These are phyloP conservation scores for Kernera saxatilis DNA, from an alignment of 345 rosid species.

Conservation along the genomic window DNA sequence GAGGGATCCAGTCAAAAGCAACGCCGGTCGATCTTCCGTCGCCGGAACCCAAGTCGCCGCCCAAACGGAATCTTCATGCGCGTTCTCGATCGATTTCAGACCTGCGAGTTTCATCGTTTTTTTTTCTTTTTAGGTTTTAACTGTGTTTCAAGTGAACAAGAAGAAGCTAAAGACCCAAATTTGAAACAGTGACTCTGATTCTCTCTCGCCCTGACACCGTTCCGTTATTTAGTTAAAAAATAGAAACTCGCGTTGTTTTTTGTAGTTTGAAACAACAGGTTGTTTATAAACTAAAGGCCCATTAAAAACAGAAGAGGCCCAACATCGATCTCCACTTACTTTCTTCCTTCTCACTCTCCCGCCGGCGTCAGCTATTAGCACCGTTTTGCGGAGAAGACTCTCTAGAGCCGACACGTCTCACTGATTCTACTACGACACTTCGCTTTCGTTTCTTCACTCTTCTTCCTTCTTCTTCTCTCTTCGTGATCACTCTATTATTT, in stretches of 20 bases:
- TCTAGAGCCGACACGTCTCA: constrained; percentile 18
- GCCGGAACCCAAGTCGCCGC: constrained; percentile 88
- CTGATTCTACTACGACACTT: constrained; percentile 1
- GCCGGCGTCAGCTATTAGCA: constrained; percentile 25
- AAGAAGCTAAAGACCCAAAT: not conserved
- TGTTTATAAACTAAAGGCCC: constrained; percentile 9
- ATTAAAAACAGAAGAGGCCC: constrained; percentile 6
- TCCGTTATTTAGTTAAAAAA: constrained; percentile 1
- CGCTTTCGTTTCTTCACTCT: not conserved
- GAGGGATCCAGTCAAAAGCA: constrained; percentile 80
- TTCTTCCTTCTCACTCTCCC: constrained; percentile 8
- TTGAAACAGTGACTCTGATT: constrained; percentile 7
- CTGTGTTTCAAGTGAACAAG: constrained; percentile 2
- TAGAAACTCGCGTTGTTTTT: constrained; percentile 3
- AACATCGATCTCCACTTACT: not conserved
- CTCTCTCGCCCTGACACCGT: not conserved
- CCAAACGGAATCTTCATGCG: constrained; percentile 95
- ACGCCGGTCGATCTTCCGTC: constrained; percentile 55
- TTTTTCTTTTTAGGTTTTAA: not conserved
- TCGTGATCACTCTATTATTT: not conserved
- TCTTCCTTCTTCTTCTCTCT: not conserved
- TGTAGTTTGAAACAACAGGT: not conserved
- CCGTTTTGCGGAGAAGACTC: constrained; percentile 15
- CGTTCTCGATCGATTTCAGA: constrained; percentile 68
- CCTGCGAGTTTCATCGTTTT: constrained; percentile 80